phyloP scores from a whole-genome alignment of 139 green algal genomes.

The Pseudopediastrum boryanum region DNA sequence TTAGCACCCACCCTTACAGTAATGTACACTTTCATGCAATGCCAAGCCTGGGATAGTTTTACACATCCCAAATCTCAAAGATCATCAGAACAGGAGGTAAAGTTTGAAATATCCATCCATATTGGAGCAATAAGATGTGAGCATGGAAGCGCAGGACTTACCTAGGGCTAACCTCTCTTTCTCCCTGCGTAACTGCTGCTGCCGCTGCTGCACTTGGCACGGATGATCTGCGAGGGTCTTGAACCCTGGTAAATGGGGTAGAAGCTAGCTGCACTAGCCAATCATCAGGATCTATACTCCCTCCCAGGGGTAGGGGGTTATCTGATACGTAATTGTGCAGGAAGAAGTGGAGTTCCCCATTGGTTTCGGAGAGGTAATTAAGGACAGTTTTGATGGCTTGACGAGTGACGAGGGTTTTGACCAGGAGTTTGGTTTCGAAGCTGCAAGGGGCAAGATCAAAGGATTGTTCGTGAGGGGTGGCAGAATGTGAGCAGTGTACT shows the following conservation, averaged over 20 bases:
- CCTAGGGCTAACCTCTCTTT: conserved; percentile 43
- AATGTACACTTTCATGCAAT: neutral
- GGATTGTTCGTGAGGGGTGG: no score
- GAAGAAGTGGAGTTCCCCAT: conserved; percentile 49
- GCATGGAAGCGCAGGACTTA: neutral
- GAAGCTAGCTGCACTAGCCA: conserved; percentile 43
- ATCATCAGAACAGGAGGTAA: no score
- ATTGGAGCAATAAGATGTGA: no score
- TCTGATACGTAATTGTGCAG: conserved; percentile 52
- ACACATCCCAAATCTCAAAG: neutral
- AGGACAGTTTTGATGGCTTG: conserved; percentile 30
- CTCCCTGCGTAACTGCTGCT: conserved; percentile 39
- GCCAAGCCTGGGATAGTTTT: neutral
- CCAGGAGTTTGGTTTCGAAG: conserved; percentile 40
- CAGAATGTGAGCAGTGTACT: no score
- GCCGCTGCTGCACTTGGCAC: conserved; percentile 29
- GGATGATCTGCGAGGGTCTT: conserved; percentile 35
- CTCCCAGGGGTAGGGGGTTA: conserved; percentile 36
- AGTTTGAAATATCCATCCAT: no score
- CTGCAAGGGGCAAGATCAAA: no score
- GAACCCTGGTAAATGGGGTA: conserved; percentile 27
- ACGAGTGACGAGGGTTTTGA: conserved; percentile 37
- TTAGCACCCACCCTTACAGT: neutral
- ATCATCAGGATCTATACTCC: conserved; percentile 39
- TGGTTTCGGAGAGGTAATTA: conserved; percentile 55